These are phyloP conservation scores for Aspergillus clavatus DNA, from an alignment of 2,329 filamentous ascomycete genomes.

Conservation along the genomic window DNA sequence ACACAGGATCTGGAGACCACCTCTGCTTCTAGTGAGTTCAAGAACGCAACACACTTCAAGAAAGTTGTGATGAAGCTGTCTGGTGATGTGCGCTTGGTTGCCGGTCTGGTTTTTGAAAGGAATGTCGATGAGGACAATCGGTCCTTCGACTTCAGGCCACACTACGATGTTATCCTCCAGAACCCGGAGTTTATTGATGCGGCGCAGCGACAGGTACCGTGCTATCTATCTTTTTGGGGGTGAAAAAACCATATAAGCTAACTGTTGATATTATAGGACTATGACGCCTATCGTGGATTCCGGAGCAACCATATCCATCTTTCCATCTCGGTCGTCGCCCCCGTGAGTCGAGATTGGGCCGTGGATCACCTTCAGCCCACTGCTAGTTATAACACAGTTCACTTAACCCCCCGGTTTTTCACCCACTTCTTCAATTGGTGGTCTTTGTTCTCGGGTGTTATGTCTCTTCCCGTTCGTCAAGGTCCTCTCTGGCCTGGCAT, in stretches of 20 bases:
- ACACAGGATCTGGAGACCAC: constrained; percentile 54
- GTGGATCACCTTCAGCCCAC: constrained; percentile 69
- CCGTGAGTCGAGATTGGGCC: constrained; percentile 80
- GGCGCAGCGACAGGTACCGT: constrained; percentile 45
- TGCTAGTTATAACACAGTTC: constrained; percentile 91
- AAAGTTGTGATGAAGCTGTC: constrained; percentile 99
- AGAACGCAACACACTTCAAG: constrained; percentile 80
- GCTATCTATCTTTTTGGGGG: background rate
- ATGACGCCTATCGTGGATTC: constrained; percentile 96
- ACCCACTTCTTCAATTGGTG: constrained; percentile 98
- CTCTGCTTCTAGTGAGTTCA: constrained; percentile 58
- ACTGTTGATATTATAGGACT: constrained; percentile 45
- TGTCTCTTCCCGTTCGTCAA: constrained; percentile 92
- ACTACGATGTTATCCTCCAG: constrained; percentile 85
- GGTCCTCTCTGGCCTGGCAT: constrained; percentile 84
- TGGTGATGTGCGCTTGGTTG: constrained; percentile 88
- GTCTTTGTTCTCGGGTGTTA: constrained; percentile 90
- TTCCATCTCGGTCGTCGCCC: constrained; percentile 84
- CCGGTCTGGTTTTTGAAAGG: constrained; percentile 86
- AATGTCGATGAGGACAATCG: constrained; percentile 67
- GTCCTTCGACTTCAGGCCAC: constrained; percentile 83
- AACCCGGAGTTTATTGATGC: constrained; percentile 68
- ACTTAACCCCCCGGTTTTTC: constrained; percentile 92
- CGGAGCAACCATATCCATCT: constrained; percentile 94
- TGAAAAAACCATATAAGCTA: background rate